Evolutionary conservation across 2,329 filamentous ascomycete species (phyloP), one percentile per base, ranked within the genome.

Genomic region (Ampelomyces quisqualis): DNA sequence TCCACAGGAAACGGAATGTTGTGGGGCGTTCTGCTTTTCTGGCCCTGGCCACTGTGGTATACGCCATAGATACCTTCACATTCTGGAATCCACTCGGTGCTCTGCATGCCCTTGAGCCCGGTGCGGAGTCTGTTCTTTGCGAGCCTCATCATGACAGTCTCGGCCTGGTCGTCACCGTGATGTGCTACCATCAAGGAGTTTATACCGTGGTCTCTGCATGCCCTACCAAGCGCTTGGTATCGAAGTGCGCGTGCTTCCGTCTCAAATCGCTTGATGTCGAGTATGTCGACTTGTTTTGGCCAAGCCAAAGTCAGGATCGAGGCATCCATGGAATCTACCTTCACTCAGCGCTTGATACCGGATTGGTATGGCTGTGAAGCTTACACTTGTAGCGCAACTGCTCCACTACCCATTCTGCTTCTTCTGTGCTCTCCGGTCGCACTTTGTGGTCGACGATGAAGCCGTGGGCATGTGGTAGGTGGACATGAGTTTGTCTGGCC

Each of bases 91-190:
- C 80, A 78, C 19, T 78, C 75, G 13, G 78, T 73, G 3, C 73
- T 56, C 7, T 75, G 77, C 56, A 95, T 93, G 3, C 86, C 89
- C 11, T 76, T 73, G 20, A 95, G 72, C 0, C 88, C 90, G n/a
- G 77, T 72, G n/a, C 80, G 79, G 2, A 78, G 72, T 56, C 88
- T 85, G 0, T 84, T 82, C 3, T 75, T 73, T 7, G 84, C 68
- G 23, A 97, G 68, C 28, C 93, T 80, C 82, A 90, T 86, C 34
- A 97, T 70, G 3, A 94, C 77, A 0, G 90, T 96, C 70, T 98
- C 93, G 40, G 90, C 86, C 60, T 93, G 88, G 58, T 98, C 93
- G 58, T 96, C 90, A 47, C 79, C 75, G 64, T 98, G 93, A 62
- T 98, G 93, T 3, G 85, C 93, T 19, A 94, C 72, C 26, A 96